phyloP scores from a whole-genome alignment of 1,284 basidiomycete genomes.

The Athelia psychrophila region DNA sequence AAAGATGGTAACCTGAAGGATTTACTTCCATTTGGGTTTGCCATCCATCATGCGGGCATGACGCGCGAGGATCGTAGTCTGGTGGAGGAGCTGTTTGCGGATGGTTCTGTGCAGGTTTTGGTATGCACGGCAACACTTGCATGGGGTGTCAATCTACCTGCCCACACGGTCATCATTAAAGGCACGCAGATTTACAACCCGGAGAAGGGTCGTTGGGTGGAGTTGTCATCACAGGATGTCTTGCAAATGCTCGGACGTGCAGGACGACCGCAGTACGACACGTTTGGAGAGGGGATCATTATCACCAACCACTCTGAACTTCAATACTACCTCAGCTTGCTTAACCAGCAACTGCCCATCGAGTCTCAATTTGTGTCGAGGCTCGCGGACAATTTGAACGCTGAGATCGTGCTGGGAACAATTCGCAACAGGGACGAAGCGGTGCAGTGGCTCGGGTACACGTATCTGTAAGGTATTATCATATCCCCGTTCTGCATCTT shows the following conservation, averaged over 20 bases:
- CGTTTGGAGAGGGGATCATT: conserved; percentile 96
- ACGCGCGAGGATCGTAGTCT: conserved; percentile 88
- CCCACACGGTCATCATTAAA: conserved; percentile 99
- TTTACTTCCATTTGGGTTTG: conserved; percentile 94
- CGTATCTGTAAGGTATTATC: conserved; percentile 70
- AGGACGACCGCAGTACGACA: conserved; percentile 97
- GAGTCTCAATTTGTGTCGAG: conserved; percentile 94
- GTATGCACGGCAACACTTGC: conserved; percentile 98
- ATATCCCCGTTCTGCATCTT: conserved; percentile 1
- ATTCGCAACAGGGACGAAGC: conserved; percentile 96
- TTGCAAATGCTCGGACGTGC: conserved; percentile 99
- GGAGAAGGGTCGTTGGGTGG: conserved; percentile 97
- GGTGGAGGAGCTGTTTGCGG: conserved; percentile 94
- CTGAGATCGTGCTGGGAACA: conserved; percentile 95
- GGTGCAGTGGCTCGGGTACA: conserved; percentile 96
- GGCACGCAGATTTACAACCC: conserved; percentile 99
- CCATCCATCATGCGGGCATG: conserved; percentile 99
- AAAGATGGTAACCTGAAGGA: conserved; percentile 87
- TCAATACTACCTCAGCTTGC: conserved; percentile 92
- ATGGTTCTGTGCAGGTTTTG: conserved; percentile 91
- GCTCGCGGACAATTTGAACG: conserved; percentile 95
- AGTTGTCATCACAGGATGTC: conserved; percentile 95
- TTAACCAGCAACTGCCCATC: conserved; percentile 97
- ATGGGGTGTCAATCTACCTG: conserved; percentile 99
- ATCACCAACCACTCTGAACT: conserved; percentile 98